A percentile compares a stretch with the other conserved stretches of the same genome.
Evolutionary conservation across 2,329 filamentous ascomycete species (phyloP).

Genomic region (Ambrosiella cleistominuta): DNA sequence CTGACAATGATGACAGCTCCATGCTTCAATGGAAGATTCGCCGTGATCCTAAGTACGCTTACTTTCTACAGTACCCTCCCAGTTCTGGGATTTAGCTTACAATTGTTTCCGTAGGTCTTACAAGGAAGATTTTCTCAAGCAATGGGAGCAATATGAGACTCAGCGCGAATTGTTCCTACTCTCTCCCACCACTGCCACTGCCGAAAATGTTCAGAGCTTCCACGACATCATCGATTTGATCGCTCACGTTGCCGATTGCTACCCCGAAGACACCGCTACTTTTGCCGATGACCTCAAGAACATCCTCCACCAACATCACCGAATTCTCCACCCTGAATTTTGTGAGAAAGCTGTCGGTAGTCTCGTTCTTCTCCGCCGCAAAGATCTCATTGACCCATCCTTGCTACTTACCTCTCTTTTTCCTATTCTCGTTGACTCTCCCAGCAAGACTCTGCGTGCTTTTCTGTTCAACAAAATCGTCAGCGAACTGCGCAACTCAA

Average conservation of each 20-base stretch:
- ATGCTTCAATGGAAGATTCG: conserved; percentile 85
- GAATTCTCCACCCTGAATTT: conserved; percentile 63
- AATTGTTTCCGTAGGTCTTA: conserved; percentile 45
- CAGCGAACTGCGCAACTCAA: conserved; percentile 73
- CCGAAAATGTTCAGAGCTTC: conserved; percentile 65
- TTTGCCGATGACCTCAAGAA: conserved; percentile 70
- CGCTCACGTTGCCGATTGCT: conserved; percentile 85
- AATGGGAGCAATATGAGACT: conserved; percentile 82
- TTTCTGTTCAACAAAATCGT: conserved; percentile 80
- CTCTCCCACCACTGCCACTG: conserved; percentile 60
- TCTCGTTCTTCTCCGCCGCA: conserved; percentile 70
- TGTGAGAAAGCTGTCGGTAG: conserved; percentile 90
- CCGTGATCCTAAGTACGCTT: conserved; percentile 58
- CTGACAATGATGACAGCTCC: conserved; percentile 32
- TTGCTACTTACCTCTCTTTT: conserved; percentile 80
- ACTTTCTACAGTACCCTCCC: background rate
- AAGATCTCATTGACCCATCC: conserved; percentile 77
- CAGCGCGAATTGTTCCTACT: conserved; percentile 82
- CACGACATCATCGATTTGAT: conserved; percentile 87
- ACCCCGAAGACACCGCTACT: conserved; percentile 57
- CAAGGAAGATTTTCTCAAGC: conserved; percentile 69
- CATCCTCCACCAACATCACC: conserved; percentile 68
- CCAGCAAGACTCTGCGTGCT: conserved; percentile 72
- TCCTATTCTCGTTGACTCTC: conserved; percentile 78
- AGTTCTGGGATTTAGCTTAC: background rate